These are phyloP conservation scores for Colletotrichum kahawae DNA, from an alignment of 2,329 filamentous ascomycete species.

Conservation along the genomic window DNA sequence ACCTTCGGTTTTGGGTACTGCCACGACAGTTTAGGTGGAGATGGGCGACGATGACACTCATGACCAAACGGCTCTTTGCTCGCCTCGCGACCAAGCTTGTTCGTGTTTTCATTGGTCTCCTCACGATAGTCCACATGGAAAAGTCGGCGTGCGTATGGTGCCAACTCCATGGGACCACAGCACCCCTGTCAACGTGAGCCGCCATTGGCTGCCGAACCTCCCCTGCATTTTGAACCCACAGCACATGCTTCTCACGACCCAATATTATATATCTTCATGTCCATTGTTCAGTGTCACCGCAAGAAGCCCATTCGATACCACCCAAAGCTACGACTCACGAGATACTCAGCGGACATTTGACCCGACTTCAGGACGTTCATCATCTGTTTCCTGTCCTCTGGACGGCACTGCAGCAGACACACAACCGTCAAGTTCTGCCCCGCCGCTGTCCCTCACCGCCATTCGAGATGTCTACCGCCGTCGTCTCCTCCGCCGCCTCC, in stretches of 20 bases:
- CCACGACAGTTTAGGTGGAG: background rate
- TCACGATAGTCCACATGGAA: background rate
- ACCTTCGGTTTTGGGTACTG: background rate
- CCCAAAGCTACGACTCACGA: background rate
- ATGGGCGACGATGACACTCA: background rate
- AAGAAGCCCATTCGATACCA: background rate
- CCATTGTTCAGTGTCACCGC: background rate
- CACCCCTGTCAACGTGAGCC: background rate
- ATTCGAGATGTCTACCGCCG: background rate
- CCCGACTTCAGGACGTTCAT: background rate
- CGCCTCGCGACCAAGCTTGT: background rate
- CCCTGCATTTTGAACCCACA: background rate
- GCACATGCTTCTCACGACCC: background rate
- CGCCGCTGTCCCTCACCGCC: background rate
- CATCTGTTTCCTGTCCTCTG: background rate
- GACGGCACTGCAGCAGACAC: fast-evolving
- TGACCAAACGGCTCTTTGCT: background rate
- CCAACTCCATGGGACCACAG: background rate
- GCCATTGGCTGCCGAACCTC: background rate
- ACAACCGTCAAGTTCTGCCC: fast-evolving
- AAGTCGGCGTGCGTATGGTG: background rate
- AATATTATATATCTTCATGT: background rate
- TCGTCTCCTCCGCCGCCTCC: background rate
- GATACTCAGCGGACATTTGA: background rate
- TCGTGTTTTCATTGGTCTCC: background rate